Conservation (phyloP, 2,329 filamentous ascomycete genomes). For the Acrocalymma vagum region DNA sequence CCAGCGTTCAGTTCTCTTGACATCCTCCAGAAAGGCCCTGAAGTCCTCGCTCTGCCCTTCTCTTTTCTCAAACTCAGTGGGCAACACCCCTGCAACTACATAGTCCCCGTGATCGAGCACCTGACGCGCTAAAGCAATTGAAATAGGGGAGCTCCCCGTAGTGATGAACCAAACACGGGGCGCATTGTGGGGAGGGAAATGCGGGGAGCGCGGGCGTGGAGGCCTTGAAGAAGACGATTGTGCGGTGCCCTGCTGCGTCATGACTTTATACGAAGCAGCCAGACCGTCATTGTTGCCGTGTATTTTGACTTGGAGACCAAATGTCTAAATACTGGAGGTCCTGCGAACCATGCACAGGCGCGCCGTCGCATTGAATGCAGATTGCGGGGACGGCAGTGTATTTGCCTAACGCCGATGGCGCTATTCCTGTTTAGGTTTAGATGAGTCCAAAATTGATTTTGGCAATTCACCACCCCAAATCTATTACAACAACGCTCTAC, state of each 20-base stretch:
- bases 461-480: conserved; percentile 12
- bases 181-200: conserved; percentile 68
- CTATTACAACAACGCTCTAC: conserved; percentile 10
- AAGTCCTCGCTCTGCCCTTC: conserved; percentile 78
- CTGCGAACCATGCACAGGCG: neutral
- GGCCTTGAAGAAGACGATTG: conserved; percentile 34
- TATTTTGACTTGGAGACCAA: neutral
- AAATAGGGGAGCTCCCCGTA: conserved; percentile 83
- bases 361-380: conserved; percentile 7
- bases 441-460: conserved; percentile 23
- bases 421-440: too few species aligned
- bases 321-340: too few species aligned
- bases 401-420: conserved; percentile 18
- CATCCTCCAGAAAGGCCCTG: conserved; percentile 75
- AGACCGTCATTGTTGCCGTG: conserved; percentile 1
- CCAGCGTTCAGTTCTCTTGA: conserved; percentile 78
- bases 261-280: neutral
- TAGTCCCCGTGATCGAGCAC: conserved; percentile 92
- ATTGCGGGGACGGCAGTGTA: conserved; percentile 21
- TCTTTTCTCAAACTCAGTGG: conserved; percentile 77
- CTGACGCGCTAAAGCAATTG: conserved; percentile 80
- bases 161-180: conserved; percentile 95
- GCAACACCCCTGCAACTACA: conserved; percentile 83
- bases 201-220: conserved; percentile 50
- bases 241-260: neutral